phyloP scores from a whole-genome alignment of 2,329 filamentous ascomycete species.

The Stylonectria norvegica region DNA sequence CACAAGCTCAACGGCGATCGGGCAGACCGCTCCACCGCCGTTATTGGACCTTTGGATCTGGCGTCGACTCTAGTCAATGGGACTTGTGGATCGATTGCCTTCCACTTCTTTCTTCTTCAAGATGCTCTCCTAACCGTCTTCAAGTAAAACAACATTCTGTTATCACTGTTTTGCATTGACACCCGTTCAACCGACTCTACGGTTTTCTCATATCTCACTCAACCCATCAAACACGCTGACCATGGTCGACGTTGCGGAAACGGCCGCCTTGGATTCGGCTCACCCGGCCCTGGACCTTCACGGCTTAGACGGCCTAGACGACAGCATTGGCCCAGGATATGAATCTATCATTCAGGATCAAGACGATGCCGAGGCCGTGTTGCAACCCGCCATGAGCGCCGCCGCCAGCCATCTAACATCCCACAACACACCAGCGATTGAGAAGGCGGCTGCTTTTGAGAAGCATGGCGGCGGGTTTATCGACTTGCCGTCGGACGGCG shows the following conservation, averaged over 20 bases:
- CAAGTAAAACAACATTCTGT: too few relatives aligned
- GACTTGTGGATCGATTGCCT: too few relatives aligned
- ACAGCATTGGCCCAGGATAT: slow-evolving; percentile 14
- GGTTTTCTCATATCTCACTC: too few relatives aligned
- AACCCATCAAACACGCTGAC: too few relatives aligned
- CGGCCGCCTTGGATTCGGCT: slow-evolving; percentile 1
- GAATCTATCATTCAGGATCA: slow-evolving; percentile 38
- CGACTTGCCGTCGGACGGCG: slow-evolving; percentile 18
- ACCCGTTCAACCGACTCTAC: too few relatives aligned
- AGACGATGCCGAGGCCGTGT: slow-evolving; percentile 57
- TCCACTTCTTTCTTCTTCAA: too few relatives aligned
- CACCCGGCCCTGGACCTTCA: slow-evolving; percentile 6
- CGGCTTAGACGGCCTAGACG: slow-evolving; percentile 12
- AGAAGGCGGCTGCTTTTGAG: slow-evolving; percentile 56
- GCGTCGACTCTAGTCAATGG: not conserved
- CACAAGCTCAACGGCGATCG: slow-evolving; percentile 10
- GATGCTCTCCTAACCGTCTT: too few relatives aligned
- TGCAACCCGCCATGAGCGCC: slow-evolving; percentile 57
- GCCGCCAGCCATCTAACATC: slow-evolving; percentile 55
- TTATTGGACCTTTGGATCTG: not conserved
- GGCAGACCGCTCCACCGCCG: slow-evolving; percentile 19
- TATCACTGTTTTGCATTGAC: too few relatives aligned
- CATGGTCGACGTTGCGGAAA: too few relatives aligned
- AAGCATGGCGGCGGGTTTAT: slow-evolving; percentile 31
- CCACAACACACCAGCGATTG: slow-evolving; percentile 52